Conservation (phyloP, 1,139 yeast species). For the Sugiyamaella xylanicola region DNA sequence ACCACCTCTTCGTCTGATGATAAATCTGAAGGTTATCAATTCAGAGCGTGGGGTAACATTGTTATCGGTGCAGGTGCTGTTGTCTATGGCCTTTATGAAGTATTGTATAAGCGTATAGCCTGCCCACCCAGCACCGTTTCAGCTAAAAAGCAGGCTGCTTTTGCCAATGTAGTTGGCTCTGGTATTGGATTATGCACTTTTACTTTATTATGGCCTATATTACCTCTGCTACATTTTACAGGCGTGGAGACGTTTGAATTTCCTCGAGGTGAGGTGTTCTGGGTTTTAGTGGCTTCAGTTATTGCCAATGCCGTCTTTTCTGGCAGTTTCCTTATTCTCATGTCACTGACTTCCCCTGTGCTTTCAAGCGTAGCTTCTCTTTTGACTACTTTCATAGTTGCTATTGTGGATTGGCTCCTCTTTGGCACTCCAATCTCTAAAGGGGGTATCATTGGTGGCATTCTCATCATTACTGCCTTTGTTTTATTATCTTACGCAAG, state of each 20-base stretch:
- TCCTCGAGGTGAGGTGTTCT: constrained; percentile 50
- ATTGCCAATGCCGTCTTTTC: constrained; percentile 68
- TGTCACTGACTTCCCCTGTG: constrained; percentile 86
- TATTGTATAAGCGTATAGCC: constrained; percentile 69
- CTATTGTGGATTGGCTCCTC: constrained; percentile 73
- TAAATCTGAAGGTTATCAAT: constrained; percentile 48
- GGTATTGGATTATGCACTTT: constrained; percentile 63
- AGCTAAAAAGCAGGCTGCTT: constrained; percentile 58
- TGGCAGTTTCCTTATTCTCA: constrained; percentile 70
- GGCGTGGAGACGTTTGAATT: constrained; percentile 63
- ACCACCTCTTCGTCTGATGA: constrained; percentile 8
- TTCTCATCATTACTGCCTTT: constrained; percentile 61
- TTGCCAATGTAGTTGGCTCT: constrained; percentile 59
- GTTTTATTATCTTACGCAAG: constrained; percentile 65
- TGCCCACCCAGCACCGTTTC: constrained; percentile 70
- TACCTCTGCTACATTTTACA: constrained; percentile 55
- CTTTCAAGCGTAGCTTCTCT: constrained; percentile 80
- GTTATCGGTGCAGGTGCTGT: constrained; percentile 79
- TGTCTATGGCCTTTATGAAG: constrained; percentile 83
- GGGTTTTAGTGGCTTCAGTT: constrained; percentile 50
- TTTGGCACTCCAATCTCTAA: constrained; percentile 54
- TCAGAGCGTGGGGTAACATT: constrained; percentile 68
- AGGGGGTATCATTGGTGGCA: constrained; percentile 45
- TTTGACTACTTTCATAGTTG: constrained; percentile 77
- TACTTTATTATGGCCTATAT: constrained; percentile 51